Evolutionary conservation across 106 monocot genomes (phyloP).

Genomic region (Alisma plantagoaquatica): DNA sequence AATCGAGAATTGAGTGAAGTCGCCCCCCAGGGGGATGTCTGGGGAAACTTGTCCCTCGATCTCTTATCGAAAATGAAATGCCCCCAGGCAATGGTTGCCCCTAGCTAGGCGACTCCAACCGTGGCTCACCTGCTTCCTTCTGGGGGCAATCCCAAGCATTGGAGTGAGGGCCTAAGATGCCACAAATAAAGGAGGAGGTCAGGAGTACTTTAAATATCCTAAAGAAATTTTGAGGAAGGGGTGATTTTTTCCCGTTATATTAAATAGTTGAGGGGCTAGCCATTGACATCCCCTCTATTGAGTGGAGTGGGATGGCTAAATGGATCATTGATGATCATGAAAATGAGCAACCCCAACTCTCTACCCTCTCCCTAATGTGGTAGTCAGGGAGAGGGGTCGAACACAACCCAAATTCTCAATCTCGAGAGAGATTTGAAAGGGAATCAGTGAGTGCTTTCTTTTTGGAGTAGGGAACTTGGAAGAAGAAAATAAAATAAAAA

Average conservation of each 20-base stretch:
- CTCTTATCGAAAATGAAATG: not conserved
- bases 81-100: not conserved
- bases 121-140: not conserved
- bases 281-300: not conserved
- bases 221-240: not conserved
- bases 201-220: not conserved
- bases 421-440: not conserved
- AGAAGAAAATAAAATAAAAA: constrained; percentile 1
- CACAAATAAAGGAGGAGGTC: not conserved
- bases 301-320: not conserved
- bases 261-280: not conserved
- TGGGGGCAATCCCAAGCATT: not conserved
- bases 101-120: not conserved
- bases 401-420: not conserved
- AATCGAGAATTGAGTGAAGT: not conserved
- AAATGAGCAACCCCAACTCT: not conserved
- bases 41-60: not conserved
- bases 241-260: no score
- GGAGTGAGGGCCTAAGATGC: not conserved
- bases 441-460: no score
- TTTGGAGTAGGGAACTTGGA: not conserved
- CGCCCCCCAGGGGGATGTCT: not conserved
- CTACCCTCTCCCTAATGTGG: not conserved
- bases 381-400: not conserved
- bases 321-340: not conserved